Evolutionary conservation across 345 rosid species (phyloP).

Genomic region (Euphorbia pulcherrima): DNA sequence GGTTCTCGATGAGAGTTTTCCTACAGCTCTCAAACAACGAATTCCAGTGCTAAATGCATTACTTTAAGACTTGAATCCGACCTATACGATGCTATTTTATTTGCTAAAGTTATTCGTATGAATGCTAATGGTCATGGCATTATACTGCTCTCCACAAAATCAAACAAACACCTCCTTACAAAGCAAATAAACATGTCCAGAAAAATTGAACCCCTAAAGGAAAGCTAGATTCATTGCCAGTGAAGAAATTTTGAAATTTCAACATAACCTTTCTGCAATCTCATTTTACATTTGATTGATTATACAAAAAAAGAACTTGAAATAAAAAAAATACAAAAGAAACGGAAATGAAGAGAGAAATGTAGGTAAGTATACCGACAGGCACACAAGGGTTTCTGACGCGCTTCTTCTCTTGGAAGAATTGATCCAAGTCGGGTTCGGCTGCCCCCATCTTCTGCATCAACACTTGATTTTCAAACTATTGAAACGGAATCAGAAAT

Average conservation of each 20-base stretch:
- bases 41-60: background rate
- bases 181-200: background rate
- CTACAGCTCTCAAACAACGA: background rate
- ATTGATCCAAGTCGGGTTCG: constrained; percentile 54
- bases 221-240: background rate
- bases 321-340: background rate
- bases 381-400: constrained; percentile 72
- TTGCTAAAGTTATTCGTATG: background rate
- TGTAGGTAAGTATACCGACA: constrained; percentile 36
- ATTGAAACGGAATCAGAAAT: background rate
- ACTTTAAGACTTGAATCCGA: background rate
- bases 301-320: background rate
- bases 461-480: background rate
- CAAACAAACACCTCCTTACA: background rate
- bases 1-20: too few species aligned
- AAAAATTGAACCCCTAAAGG: background rate
- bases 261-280: background rate
- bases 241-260: background rate
- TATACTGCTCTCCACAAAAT: background rate
- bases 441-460: constrained; percentile 36
- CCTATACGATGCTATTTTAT: background rate
- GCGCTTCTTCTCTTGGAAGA: constrained; percentile 55
- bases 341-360: background rate
- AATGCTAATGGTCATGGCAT: background rate
- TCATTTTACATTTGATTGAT: background rate